Base-by-base conservation (phyloP, 1,284 basidiomycete species). In the Caloboletus firmus region DNA sequence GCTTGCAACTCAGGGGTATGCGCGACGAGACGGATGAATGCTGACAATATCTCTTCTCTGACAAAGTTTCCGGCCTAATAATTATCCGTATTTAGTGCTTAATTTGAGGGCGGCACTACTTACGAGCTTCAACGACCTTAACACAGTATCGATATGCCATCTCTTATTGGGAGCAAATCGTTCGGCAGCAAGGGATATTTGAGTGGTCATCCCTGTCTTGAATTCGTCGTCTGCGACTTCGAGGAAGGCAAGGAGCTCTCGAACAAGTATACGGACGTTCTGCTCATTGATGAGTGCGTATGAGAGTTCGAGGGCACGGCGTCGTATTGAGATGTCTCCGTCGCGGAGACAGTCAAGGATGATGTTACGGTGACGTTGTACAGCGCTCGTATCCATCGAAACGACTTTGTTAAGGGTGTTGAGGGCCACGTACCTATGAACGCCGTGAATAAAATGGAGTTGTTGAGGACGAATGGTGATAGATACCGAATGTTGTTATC, bases 361-460 rank as follows among this genome's bases (percentile, higher is more conserved):
- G 63, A 94, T 99, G 72, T 96, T 95, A 37, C 95, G 90, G 72
- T 99, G 97, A 26, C 97, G 86, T 73, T 98, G 96, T 0, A 99
- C 97, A 24, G 97, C 97, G 68, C 95, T 96, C 10, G 96, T 98
- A 73, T 99, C 96, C 79, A 99, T 96, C 11, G 90, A 82, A 4
- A 99, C 96, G 26, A 99, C 96, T 73, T 99, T 99, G 81, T 97
- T 98, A 44, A 99, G 83, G 0, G 97, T 99, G 74, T 99, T 96
- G 47, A 99, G 83, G 6, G 97, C 96, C 42, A 99, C 97, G 71
- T 99, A 99, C 52, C 95, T 95, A 63, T 9, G 49, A 37, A 4
- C 18, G 3, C 2, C 11, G 22, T 58, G 42, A 56, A 45, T 49
- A 17, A 48, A 28, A 47, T 31, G 15, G 41, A 49, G 50, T 39